Conservation (phyloP, 176 grass and related monocot species). For the Lolium rigidum region DNA sequence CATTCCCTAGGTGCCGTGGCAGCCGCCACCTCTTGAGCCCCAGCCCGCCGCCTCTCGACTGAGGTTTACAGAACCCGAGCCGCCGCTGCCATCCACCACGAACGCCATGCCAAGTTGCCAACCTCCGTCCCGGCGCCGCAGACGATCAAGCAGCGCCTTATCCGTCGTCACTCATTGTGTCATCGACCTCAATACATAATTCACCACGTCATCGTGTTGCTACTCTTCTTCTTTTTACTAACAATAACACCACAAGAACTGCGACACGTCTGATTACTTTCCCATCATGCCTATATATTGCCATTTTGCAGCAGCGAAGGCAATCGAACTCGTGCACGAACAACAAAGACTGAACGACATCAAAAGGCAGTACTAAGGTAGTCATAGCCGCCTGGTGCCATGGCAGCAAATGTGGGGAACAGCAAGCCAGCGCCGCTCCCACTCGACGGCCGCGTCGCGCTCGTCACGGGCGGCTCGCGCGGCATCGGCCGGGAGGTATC, state of each 20-base stretch:
- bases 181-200: background rate
- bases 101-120: no score
- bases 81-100: no score
- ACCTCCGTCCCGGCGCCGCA: no score
- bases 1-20: no score
- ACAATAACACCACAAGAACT: background rate
- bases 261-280: background rate
- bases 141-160: background rate
- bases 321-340: background rate
- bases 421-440: slow-evolving; percentile 24
- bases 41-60: no score
- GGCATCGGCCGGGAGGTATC: slow-evolving; percentile 73
- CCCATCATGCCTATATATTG: background rate
- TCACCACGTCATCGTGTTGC: background rate
- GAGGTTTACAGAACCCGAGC: no score
- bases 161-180: background rate
- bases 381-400: background rate
- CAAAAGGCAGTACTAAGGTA: background rate
- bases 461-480: slow-evolving; percentile 69
- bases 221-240: background rate
- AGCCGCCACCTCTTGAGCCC: no score
- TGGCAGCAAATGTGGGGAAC: background rate
- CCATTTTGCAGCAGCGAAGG: background rate
- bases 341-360: no score
- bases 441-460: slow-evolving; percentile 62